Evolutionary conservation across 75 land plant species (phyloP).

Genomic region (Picea sitchensis): DNA sequence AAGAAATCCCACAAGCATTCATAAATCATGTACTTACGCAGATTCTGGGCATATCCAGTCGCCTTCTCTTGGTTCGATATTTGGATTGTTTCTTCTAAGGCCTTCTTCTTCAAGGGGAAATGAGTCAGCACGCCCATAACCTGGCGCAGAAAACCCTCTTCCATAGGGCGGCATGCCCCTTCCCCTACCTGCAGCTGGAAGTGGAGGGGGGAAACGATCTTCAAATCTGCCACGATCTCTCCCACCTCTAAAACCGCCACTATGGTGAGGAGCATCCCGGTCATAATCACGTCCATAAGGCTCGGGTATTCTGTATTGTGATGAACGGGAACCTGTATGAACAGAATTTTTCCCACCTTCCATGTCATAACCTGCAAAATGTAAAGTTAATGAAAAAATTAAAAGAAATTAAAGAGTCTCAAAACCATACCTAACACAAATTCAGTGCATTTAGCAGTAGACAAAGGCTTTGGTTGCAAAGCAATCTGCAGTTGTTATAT

Average conservation of each 20-base stretch:
- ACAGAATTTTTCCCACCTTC: not conserved
- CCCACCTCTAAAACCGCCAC: conserved; percentile 26
- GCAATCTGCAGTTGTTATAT: not conserved
- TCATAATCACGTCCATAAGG: conserved; percentile 28
- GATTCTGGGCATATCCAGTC: conserved; percentile 83
- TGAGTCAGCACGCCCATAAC: conserved; percentile 26
- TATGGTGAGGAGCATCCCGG: conserved; percentile 16
- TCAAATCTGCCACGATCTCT: conserved; percentile 39
- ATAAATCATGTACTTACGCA: conserved; percentile 35
- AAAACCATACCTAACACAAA: not conserved
- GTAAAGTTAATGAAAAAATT: not conserved
- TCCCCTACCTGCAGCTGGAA: conserved; percentile 22
- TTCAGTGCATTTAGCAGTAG: not conserved
- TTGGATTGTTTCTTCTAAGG: conserved; percentile 48
- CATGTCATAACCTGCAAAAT: conserved; percentile 5
- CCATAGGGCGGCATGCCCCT: conserved; percentile 22
- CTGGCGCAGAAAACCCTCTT: conserved; percentile 34
- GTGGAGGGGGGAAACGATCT: conserved; percentile 27
- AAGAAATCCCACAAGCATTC: not conserved
- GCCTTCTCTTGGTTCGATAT: conserved; percentile 75
- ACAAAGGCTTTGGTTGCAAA: not conserved
- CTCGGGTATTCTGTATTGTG: conserved; percentile 26
- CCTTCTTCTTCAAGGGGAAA: conserved; percentile 38
- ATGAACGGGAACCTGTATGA: conserved; percentile 43
- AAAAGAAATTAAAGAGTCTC: not conserved